A percentile compares a stretch with the other conserved stretches of the same genome.
Evolutionary conservation across 2,329 filamentous ascomycete genomes (phyloP).

Genomic region (Chrysoporthe austroafricana): DNA sequence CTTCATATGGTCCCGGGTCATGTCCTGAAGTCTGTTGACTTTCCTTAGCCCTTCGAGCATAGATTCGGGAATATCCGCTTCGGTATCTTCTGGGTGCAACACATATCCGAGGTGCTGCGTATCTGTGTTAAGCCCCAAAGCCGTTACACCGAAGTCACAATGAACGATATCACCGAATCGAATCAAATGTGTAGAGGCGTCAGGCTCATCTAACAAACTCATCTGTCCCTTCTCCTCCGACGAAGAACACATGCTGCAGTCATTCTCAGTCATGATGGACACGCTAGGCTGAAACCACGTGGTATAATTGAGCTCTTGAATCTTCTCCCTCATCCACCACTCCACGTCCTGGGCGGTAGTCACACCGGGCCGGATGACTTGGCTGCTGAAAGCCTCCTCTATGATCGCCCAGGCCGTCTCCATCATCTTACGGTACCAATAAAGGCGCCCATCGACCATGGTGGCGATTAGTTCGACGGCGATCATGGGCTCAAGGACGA

Average conservation of each 20-base stretch:
- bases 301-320: constrained; percentile 53
- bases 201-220: constrained; percentile 18
- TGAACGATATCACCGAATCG: constrained; percentile 52
- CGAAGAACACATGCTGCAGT: constrained; percentile 26
- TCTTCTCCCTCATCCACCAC: constrained; percentile 56
- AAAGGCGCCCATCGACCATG: constrained; percentile 44
- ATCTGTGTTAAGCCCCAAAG: constrained; percentile 52
- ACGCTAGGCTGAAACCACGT: constrained; percentile 57
- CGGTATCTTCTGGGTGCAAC: constrained; percentile 46
- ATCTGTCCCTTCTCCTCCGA: not conserved
- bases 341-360: constrained; percentile 52
- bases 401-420: constrained; percentile 58
- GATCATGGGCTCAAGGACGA: constrained; percentile 50
- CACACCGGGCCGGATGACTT: constrained; percentile 45
- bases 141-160: constrained; percentile 53
- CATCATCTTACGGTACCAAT: constrained; percentile 50
- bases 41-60: constrained; percentile 48
- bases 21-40: constrained; percentile 53
- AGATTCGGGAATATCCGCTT: constrained; percentile 46
- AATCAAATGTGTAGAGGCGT: constrained; percentile 38
- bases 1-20: constrained; percentile 48
- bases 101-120: constrained; percentile 57
- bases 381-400: constrained; percentile 48
- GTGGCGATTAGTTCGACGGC: constrained; percentile 51
- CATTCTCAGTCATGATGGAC: constrained; percentile 43